Conservation (phyloP, 345 rosid genomes). For the Xanthoceras sorbifolium region DNA sequence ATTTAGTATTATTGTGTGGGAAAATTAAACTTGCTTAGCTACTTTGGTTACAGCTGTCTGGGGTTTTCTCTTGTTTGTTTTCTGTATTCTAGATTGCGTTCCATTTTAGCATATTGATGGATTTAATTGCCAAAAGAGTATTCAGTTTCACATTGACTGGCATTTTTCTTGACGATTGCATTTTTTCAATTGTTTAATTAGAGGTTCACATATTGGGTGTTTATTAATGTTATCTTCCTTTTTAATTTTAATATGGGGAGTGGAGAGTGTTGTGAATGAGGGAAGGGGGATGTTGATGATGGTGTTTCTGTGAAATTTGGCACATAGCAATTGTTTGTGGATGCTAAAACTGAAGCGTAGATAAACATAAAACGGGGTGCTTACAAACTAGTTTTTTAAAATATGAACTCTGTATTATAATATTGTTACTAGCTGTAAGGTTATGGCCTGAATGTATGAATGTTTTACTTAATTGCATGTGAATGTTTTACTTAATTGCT, state of each 20-base stretch:
- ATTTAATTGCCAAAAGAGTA: background rate
- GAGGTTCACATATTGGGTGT: too few species aligned
- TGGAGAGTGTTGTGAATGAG: too few species aligned
- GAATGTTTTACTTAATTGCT: background rate
- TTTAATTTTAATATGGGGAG: too few species aligned
- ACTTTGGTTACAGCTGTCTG: background rate
- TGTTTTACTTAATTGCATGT: background rate
- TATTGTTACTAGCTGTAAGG: background rate
- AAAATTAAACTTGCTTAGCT: background rate
- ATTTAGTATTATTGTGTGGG: background rate
- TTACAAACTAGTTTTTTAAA: background rate
- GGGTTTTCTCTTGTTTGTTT: background rate
- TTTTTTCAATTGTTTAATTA: too few species aligned
- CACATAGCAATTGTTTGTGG: background rate
- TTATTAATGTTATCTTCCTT: too few species aligned
- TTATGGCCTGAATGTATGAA: background rate
- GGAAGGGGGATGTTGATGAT: background rate
- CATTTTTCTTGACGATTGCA: too few species aligned
- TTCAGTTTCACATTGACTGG: too few species aligned
- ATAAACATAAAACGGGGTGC: background rate
- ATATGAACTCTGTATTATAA: background rate
- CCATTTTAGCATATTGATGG: background rate
- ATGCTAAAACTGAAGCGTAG: background rate
- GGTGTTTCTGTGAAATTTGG: background rate
- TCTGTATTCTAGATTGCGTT: background rate